These are phyloP conservation scores for Xylaria nigripes DNA, from an alignment of 495 filamentous ascomycete species.

Conservation along the genomic window DNA sequence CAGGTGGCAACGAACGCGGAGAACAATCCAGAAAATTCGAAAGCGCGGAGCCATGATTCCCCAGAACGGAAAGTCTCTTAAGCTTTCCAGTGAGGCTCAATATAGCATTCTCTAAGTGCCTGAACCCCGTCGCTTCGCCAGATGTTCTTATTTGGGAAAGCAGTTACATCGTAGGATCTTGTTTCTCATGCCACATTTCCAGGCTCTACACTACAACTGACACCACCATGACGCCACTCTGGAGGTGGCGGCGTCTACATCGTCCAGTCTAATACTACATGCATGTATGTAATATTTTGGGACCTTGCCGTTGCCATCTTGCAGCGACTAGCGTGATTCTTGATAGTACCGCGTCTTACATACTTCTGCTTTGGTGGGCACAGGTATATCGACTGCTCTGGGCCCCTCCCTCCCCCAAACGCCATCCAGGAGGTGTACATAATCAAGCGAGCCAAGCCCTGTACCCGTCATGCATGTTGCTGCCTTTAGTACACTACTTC, in stretches of 20 bases:
- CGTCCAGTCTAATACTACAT: too few relatives aligned
- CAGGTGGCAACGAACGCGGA: not conserved
- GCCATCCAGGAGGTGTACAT: not conserved
- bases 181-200: not conserved
- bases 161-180: too few relatives aligned
- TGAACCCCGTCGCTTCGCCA: too few relatives aligned
- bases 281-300: not conserved
- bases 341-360: not conserved
- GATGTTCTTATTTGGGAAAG: slow-evolving; percentile 6
- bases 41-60: slow-evolving; percentile 1
- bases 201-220: not conserved
- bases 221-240: slow-evolving; percentile 4
- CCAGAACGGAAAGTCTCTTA: slow-evolving; percentile 4
- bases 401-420: not conserved
- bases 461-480: not conserved
- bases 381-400: not conserved
- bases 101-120: too few relatives aligned
- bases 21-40: not conserved
- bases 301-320: slow-evolving; percentile 2
- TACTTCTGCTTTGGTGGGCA: not conserved
- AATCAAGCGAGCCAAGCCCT: slow-evolving; percentile 1
- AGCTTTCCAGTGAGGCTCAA: slow-evolving; percentile 11
- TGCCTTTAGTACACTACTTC: not conserved
- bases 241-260: slow-evolving; percentile 6
- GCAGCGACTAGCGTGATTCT: not conserved